Evolutionary conservation across 2,329 filamentous ascomycete genomes (phyloP).

Genomic region (Pyricularia sp.): DNA sequence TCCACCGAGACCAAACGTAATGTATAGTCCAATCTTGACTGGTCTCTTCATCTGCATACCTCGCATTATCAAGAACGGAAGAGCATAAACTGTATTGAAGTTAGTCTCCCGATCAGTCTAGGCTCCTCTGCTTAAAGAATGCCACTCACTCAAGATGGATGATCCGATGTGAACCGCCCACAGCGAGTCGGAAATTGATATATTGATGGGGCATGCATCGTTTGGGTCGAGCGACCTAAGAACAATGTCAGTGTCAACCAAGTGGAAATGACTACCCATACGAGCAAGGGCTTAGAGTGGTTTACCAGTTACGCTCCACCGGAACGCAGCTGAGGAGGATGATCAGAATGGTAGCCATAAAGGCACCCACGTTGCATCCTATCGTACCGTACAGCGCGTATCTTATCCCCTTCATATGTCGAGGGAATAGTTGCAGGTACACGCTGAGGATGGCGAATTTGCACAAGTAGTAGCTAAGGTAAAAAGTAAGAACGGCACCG

Average conservation of each 20-base stretch:
- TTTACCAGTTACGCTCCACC: not conserved
- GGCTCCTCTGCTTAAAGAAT: too few species aligned
- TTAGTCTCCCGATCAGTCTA: not conserved
- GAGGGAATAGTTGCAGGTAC: not conserved
- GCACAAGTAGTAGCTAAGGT: not conserved
- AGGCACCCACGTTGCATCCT: not conserved
- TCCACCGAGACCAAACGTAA: not conserved
- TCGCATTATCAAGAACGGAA: not conserved
- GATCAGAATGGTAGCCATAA: not conserved
- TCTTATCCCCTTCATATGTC: not conserved
- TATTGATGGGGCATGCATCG: not conserved
- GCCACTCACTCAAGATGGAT: not conserved
- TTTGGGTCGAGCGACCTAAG: not conserved
- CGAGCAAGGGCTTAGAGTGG: not conserved
- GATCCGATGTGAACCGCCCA: not conserved
- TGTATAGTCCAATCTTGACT: not conserved
- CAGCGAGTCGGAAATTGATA: not conserved
- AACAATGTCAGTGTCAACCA: not conserved
- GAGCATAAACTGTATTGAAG: not conserved
- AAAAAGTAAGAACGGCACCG: not conserved
- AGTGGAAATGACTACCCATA: not conserved
- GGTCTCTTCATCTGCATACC: not conserved
- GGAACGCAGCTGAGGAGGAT: not conserved
- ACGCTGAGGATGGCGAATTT: not conserved
- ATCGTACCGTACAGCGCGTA: not conserved